Evolutionary conservation across 2,329 filamentous ascomycete species (phyloP), one percentile per base, ranked within the genome.

Genomic region (Aspergillus quadrilineatus): DNA sequence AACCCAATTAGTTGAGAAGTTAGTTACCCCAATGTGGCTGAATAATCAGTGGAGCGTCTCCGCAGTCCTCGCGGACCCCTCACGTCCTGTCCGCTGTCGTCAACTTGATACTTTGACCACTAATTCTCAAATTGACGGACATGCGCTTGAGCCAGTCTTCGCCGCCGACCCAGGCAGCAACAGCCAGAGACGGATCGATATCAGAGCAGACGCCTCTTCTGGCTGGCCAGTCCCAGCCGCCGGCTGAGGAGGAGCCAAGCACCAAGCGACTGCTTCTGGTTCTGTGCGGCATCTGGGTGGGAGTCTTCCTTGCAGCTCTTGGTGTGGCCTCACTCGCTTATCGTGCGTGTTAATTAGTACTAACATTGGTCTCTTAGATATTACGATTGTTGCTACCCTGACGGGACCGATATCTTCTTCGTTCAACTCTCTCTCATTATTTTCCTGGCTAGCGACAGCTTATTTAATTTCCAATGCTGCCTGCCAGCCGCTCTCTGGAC

Each of bases 401-500:
- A 88, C 89, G 0, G 89, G 85, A 0, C 90, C 92, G 6, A 96
- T 97, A 61, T 89, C 89, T 26, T 89, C 86, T 69, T 88, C 88
- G 43, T 96, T 96, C 74, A 80, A 87, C 57, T 95, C 90, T 1
- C 83, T 96, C 29, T 88, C 87, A 17, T 80, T 94, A 4, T 81
- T 96, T 44, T 92, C 90, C 0, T 96, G 92, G 92, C 85, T 96
- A 6, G 92, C 90, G 0, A 89, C 90, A 0, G 88, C 90, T 17
- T 96, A 96, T 70, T 82, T 96, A 29, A 92, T 96, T 66, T 88
- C 91, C 63, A 96, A 93, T 71, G 89, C 92, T 1, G 90, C 90
- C 0, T 90, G 86, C 65, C 92, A 96, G 71, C 92, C 92, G 10
- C 81, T 96, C 17, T 91, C 89, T 7, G 92, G 92, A 5, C 85